Evolutionary conservation across 2,329 filamentous ascomycete species (phyloP), one percentile per base, ranked within the genome.

Genomic region (Penicillium rolfsii): DNA sequence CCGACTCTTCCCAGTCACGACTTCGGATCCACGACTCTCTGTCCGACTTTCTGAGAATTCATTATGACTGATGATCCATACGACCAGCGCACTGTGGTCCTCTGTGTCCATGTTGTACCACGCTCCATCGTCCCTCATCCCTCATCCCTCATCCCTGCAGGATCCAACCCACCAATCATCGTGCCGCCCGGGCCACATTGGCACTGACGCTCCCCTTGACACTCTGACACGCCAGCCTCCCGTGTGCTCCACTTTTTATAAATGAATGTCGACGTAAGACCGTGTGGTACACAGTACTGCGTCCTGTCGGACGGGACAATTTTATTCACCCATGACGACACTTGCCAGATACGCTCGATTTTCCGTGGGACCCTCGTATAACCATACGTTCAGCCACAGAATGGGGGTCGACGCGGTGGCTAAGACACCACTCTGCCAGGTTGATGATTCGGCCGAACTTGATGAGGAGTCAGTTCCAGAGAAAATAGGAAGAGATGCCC

Each of bases 241-340:
- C 30, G 30, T 33, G 26, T 26, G 48, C 38, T 54, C 66, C 66
- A 64, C 65, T 61, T 63, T 65, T 65, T 67, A 67, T 70, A 70
- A 52, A 70, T 70, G 65, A 69, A 68, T 40, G 55, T 58, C 57
- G 67, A 69, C 66, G 67, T 67, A 64, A 64, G 61, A 62, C 52
- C 45, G 19, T 22, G 19, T 22, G 19, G 19, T 22, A 22, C 19
- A 22, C 19, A 22, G 19, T 22, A 22, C 19, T 22, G 19, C 19
- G 19, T 22, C 19, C 19, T 28, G 24, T 26, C 11, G 19, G 4
- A 48, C 24, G 30, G 19, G 46, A 41, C 41, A 19, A 38, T 41
- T 22, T 7, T 3, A n/a, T 43, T 16, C n/a, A 1, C 26, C 36
- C 1, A 69, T 70, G 69, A 71, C 69, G 69, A 61, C 64, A 68